Evolutionary conservation across 2,329 filamentous ascomycete species (phyloP), one percentile per base, ranked within the genome.

Genomic region (Phyllosticta citriasiana): DNA sequence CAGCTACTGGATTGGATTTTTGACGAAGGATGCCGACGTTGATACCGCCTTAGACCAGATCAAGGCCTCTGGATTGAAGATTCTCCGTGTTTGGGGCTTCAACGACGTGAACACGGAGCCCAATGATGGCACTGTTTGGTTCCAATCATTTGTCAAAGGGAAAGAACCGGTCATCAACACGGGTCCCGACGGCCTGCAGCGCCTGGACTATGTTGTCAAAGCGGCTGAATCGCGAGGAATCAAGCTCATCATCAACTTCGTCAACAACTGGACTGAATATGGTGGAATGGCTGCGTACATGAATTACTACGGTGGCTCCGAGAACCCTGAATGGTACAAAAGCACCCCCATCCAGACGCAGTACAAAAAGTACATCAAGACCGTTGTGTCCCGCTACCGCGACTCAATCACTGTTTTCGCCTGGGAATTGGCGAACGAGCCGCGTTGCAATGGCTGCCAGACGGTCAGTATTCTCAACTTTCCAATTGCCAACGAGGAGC

Each of bases 221-320:
- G 76, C 81, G 0, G 85, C 85, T 4, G 84, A 86, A 70, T 75
- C 77, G 60, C 76, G 81, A 59, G 82, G 81, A 3, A 77, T 88
- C 65, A 85, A 86, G 70, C 74, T 88, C 4, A 85, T 88, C 63
- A 80, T 86, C 68, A 62, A 62, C 65, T 83, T 87, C 53, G 83
- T 88, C 60, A 88, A 88, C 73, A 84, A 88, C 73, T 89, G 85
- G 85, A 77, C 76, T 54, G 86, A 88, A 67, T 88, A 86, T 53
- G 85, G 85, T 27, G 84, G 85, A 55, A 86, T 87, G 73, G 75
- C 77, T 10, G 80, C 81, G 1, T 87, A 86, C 66, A 78, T 79
- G 53, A 74, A 71, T 10, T 81, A 79, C 1, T 85, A 82, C 61
- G 83, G 81, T 47, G 80, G 79, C 24, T 73, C 70, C 57, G 70